phyloP scores from a whole-genome alignment of 106 monocot genomes.

The Cymbidium sinense region DNA sequence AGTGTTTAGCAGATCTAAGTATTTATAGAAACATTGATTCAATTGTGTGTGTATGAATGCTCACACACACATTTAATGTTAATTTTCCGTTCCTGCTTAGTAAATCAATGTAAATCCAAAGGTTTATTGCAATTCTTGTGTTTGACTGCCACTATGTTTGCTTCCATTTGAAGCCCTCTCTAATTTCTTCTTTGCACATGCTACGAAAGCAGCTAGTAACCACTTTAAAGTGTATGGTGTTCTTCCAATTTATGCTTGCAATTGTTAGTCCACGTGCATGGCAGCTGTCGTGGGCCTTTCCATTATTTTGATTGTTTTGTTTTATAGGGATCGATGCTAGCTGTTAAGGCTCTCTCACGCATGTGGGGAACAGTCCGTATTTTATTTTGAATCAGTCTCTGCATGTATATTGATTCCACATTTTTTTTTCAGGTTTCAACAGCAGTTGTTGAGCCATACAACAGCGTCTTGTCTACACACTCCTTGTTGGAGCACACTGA shows the following conservation, averaged over 20 bases:
- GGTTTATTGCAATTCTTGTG: too few species aligned
- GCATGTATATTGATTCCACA: not conserved
- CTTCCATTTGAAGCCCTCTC: too few species aligned
- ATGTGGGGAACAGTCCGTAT: not conserved
- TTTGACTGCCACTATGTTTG: too few species aligned
- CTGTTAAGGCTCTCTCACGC: not conserved
- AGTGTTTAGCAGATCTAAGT: too few species aligned
- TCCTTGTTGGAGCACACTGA: slow-evolving; percentile 91
- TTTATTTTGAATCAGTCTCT: not conserved
- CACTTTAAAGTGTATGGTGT: not conserved
- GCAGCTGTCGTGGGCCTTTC: slow-evolving; percentile 2
- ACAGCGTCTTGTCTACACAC: slow-evolving; percentile 85
- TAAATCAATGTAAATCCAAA: too few species aligned
- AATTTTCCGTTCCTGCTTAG: too few species aligned
- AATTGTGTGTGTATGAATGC: too few species aligned
- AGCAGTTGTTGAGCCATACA: slow-evolving; percentile 88
- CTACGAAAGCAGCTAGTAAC: not conserved
- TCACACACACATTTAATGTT: too few species aligned
- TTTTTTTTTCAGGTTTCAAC: slow-evolving; percentile 58
- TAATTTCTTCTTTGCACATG: too few species aligned
- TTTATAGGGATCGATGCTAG: not conserved
- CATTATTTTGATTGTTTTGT: not conserved
- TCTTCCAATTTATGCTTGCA: not conserved
- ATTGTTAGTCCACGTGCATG: not conserved
- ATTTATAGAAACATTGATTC: too few species aligned